phyloP scores from a whole-genome alignment of 176 grass and related monocot species.

The Carex myosuroides region DNA sequence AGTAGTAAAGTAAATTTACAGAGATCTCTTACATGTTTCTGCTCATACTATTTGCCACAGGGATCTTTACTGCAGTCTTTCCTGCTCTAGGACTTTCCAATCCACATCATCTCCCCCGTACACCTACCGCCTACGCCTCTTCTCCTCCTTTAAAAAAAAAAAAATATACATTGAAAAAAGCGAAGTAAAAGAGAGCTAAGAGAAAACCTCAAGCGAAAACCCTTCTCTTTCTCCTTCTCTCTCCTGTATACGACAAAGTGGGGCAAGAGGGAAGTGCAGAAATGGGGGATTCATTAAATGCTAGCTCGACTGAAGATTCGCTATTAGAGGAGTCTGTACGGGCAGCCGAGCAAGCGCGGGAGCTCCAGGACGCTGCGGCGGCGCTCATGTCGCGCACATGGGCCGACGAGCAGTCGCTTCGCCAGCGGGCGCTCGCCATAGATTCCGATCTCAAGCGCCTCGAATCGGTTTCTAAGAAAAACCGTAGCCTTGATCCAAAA shows the following conservation, averaged over 20 bases:
- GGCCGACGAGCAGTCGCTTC: conserved; percentile 71
- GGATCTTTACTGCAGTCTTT: neutral
- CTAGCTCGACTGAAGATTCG: conserved; percentile 9
- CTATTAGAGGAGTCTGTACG: conserved; percentile 43
- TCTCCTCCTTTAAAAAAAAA: neutral
- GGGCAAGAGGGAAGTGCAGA: neutral
- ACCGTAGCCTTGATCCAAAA: conserved; percentile 47
- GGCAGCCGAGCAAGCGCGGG: conserved; percentile 64
- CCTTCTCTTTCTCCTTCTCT: conserved; percentile 11
- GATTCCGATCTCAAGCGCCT: conserved; percentile 54
- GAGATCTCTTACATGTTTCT: neutral
- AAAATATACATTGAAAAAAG: neutral
- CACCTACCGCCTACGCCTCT: neutral
- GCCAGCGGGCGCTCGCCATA: conserved; percentile 55
- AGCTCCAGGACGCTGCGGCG: conserved; percentile 83
- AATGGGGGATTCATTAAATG: conserved; percentile 32
- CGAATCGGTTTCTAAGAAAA: conserved; percentile 31
- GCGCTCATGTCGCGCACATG: conserved; percentile 46
- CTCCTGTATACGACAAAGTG: neutral
- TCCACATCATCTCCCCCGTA: conserved; percentile 11
- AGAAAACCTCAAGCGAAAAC: conserved; percentile 11
- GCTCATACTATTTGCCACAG: neutral
- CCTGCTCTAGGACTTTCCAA: neutral
- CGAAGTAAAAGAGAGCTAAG: conserved; percentile 4
- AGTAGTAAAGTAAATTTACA: neutral